Conservation (phyloP, 257 asterid species). For the Gentiana dahurica region DNA sequence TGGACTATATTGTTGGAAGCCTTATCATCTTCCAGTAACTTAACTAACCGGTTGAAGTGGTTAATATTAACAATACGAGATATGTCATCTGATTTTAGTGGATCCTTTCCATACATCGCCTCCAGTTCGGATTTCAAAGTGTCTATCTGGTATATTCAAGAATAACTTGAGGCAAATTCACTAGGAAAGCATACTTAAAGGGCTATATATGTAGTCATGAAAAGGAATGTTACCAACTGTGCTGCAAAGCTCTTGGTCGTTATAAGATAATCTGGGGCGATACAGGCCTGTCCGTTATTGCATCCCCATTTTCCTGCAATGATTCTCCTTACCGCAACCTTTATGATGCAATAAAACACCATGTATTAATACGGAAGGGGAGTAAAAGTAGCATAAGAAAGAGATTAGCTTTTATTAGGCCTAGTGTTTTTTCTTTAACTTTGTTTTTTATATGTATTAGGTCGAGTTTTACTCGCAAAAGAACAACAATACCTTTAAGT, state of each 20-base stretch:
- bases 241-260: slow-evolving; percentile 63
- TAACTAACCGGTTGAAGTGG: slow-evolving; percentile 60
- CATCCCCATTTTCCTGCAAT: slow-evolving; percentile 91
- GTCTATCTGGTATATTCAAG: slow-evolving; percentile 33
- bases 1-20: slow-evolving; percentile 58
- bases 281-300: slow-evolving; percentile 88
- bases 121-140: slow-evolving; percentile 55
- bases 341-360: slow-evolving; percentile 8
- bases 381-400: neutral
- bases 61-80: slow-evolving; percentile 60
- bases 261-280: slow-evolving; percentile 73
- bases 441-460: neutral
- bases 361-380: neutral
- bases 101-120: slow-evolving; percentile 72
- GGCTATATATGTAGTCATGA: neutral
- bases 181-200: neutral
- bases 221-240: slow-evolving; percentile 36
- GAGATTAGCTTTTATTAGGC: neutral
- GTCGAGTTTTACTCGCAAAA: neutral
- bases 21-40: slow-evolving; percentile 64
- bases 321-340: slow-evolving; percentile 74
- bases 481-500: slow-evolving; percentile 35
- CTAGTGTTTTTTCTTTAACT: no score
- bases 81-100: slow-evolving; percentile 54
- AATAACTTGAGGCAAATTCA: slow-evolving; percentile 6